These are phyloP conservation scores for Apiospora malaysiana DNA, from an alignment of 2,329 filamentous ascomycete genomes.

Conservation along the genomic window DNA sequence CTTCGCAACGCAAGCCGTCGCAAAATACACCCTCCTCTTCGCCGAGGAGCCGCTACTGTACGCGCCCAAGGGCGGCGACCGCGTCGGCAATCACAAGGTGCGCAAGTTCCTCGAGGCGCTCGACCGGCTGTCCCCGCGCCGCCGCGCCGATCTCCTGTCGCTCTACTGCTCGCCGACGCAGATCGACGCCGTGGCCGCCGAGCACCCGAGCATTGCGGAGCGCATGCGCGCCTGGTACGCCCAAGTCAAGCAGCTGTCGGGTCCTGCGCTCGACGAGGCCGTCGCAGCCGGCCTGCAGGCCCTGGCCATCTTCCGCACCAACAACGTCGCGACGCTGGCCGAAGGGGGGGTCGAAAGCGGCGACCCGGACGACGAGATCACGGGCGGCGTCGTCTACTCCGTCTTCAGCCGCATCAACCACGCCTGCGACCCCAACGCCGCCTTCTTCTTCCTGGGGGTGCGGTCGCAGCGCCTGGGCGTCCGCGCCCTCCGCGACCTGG, in stretches of 20 bases:
- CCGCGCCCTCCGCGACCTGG: neutral
- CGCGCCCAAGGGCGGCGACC: neutral
- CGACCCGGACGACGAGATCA: neutral
- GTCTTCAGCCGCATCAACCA: conserved; percentile 9
- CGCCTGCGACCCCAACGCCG: conserved; percentile 6
- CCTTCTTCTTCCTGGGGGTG: neutral
- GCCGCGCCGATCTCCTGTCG: neutral
- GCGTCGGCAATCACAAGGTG: neutral
- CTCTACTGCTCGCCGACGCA: neutral
- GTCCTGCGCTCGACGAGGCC: neutral
- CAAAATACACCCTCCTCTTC: neutral
- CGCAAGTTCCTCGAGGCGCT: conserved; percentile 3
- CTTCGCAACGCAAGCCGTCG: neutral
- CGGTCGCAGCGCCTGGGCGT: neutral
- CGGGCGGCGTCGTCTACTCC: neutral
- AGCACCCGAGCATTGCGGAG: neutral
- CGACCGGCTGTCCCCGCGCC: neutral
- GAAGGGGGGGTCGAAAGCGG: neutral
- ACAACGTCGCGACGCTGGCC: neutral
- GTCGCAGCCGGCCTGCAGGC: neutral
- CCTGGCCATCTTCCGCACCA: neutral
- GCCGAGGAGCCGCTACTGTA: conserved; percentile 8
- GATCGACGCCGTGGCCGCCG: no score
- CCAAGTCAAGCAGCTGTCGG: neutral
- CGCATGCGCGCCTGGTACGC: conserved; percentile 9